phyloP scores from a whole-genome alignment of 345 rosid genomes.

The Heritiera littoralis region DNA sequence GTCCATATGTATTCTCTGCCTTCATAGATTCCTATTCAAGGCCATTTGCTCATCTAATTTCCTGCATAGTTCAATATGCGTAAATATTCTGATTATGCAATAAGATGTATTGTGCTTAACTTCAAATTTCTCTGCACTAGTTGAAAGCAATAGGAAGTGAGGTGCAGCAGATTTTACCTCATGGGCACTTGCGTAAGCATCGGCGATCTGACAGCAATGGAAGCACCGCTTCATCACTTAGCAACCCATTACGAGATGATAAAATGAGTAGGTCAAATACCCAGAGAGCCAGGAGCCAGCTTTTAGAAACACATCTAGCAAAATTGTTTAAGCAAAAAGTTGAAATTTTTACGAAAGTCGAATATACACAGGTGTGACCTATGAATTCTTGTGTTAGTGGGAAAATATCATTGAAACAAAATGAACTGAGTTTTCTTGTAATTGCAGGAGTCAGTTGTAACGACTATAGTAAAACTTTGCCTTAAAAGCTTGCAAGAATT shows the following conservation, averaged over 20 bases:
- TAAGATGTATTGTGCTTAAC: not conserved
- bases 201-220: conserved; percentile 92
- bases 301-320: conserved; percentile 96
- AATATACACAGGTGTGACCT: conserved; percentile 76
- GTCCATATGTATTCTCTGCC: too few species aligned
- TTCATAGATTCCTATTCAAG: too few species aligned
- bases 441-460: conserved; percentile 83
- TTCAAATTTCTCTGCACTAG: conserved; percentile 36
- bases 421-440: conserved; percentile 21
- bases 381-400: conserved; percentile 13
- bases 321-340: conserved; percentile 98
- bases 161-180: conserved; percentile 85
- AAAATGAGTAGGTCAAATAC: conserved; percentile 65
- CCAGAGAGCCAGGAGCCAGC: conserved; percentile 90
- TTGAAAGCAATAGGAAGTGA: conserved; percentile 69
- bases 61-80: not conserved
- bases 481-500: conserved; percentile 94
- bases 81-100: not conserved
- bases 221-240: conserved; percentile 81
- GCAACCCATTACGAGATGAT: conserved; percentile 84
- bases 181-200: conserved; percentile 74
- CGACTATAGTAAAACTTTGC: conserved; percentile 71
- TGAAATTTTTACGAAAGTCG: conserved; percentile 94
- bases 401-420: conserved; percentile 20
- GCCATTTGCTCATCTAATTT: too few species aligned